Evolutionary conservation across 176 grass and related monocot species (phyloP).

Genomic region (Thalia dealbata): DNA sequence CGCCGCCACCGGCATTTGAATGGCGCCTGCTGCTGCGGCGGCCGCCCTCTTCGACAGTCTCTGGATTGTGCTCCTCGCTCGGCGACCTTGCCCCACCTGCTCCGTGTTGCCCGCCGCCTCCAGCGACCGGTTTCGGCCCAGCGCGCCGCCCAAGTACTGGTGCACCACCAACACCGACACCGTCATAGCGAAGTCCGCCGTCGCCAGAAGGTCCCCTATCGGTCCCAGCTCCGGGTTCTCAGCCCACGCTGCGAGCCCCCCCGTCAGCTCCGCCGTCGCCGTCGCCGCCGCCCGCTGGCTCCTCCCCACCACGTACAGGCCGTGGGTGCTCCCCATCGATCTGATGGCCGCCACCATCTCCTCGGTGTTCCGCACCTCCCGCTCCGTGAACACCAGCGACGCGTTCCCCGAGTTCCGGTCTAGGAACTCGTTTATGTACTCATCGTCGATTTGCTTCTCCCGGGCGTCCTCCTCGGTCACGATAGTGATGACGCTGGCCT

Average conservation of each 20-base stretch:
- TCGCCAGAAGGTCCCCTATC: conserved; percentile 75
- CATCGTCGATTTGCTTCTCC: conserved; percentile 52
- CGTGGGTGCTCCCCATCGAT: conserved; percentile 41
- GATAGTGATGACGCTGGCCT: conserved; percentile 34
- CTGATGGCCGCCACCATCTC: conserved; percentile 58
- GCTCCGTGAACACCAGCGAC: conserved; percentile 31
- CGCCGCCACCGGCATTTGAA: too few relatives aligned
- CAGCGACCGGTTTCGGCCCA: neutral
- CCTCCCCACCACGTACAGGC: conserved; percentile 65
- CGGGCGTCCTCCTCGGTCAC: conserved; percentile 19
- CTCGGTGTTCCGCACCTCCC: conserved; percentile 45
- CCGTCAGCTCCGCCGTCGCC: conserved; percentile 27
- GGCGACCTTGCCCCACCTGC: conserved; percentile 26
- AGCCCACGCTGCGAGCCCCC: conserved; percentile 52
- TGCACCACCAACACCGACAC: conserved; percentile 71
- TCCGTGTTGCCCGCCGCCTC: neutral
- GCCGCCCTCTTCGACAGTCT: conserved; percentile 10
- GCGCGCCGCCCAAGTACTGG: conserved; percentile 40
- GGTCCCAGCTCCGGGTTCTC: conserved; percentile 84
- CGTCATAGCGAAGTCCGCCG: conserved; percentile 54
- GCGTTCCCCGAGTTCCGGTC: conserved; percentile 30
- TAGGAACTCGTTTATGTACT: conserved; percentile 63
- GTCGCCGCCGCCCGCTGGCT: conserved; percentile 35
- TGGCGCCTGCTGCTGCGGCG: too few relatives aligned
- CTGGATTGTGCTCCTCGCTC: conserved; percentile 43